Evolutionary conservation across 2,329 filamentous ascomycete genomes (phyloP).

Genomic region (Grosmannia serpens): DNA sequence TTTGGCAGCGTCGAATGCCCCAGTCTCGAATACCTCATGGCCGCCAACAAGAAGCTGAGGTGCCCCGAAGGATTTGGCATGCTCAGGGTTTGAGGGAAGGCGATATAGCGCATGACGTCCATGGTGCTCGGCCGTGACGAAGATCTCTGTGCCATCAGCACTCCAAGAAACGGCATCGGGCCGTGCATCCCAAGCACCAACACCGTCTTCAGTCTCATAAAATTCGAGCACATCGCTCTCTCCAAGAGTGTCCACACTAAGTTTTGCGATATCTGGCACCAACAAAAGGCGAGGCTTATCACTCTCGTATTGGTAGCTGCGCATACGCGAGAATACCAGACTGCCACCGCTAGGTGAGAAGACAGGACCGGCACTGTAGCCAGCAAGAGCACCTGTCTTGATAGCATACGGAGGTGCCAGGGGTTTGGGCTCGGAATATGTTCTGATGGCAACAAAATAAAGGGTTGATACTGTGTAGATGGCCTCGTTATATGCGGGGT

Average conservation of each 20-base stretch:
- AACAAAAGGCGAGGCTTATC: constrained; percentile 63
- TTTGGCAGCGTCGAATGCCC: neutral
- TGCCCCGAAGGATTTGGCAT: constrained; percentile 20
- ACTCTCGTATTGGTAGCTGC: constrained; percentile 63
- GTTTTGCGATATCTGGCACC: constrained; percentile 46
- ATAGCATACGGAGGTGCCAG: constrained; percentile 24
- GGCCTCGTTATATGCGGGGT: constrained; percentile 58
- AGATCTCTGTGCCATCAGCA: constrained; percentile 49
- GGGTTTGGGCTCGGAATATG: constrained; percentile 43
- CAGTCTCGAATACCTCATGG: constrained; percentile 12
- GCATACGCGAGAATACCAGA: constrained; percentile 72
- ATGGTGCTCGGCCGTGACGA: constrained; percentile 61
- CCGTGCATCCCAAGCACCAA: constrained; percentile 49
- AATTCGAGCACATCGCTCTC: constrained; percentile 44
- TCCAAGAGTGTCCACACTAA: constrained; percentile 19
- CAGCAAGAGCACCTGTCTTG: constrained; percentile 39
- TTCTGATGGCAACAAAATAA: constrained; percentile 60
- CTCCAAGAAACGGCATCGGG: constrained; percentile 47
- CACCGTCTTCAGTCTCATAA: constrained; percentile 48
- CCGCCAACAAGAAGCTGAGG: constrained; percentile 34
- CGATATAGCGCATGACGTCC: constrained; percentile 52
- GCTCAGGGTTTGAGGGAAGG: constrained; percentile 41
- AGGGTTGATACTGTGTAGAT: constrained; percentile 73
- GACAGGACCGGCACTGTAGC: constrained; percentile 53
- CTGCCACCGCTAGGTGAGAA: constrained; percentile 64